These are phyloP conservation scores for Dactylellina parvicollis DNA, from an alignment of 2,329 filamentous ascomycete genomes.

Conservation along the genomic window DNA sequence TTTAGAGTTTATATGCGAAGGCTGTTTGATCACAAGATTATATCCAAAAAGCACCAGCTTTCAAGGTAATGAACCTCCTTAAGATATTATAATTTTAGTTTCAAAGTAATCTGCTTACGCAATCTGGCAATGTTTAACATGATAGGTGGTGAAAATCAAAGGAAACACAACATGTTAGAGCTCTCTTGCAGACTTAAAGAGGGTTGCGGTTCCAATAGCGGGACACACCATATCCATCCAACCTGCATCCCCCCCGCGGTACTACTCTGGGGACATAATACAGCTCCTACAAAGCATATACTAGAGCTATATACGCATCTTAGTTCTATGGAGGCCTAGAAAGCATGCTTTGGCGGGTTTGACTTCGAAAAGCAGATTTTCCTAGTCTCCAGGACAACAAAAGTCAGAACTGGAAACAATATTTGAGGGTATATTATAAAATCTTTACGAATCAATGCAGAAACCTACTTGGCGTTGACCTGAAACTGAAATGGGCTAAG, in stretches of 20 bases:
- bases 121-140: background rate
- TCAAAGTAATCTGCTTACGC: background rate
- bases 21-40: background rate
- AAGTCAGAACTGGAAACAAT: too few species aligned
- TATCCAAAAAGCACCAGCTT: background rate
- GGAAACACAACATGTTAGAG: background rate
- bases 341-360: background rate
- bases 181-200: background rate
- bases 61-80: background rate
- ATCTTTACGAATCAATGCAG: too few species aligned
- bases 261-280: slow-evolving; percentile 18
- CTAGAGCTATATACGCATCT: slow-evolving; percentile 11
- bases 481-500: too few species aligned
- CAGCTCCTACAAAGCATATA: slow-evolving; percentile 7
- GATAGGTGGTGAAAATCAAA: background rate
- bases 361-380: too few species aligned
- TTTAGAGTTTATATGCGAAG: slow-evolving; percentile 12
- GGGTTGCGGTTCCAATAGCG: background rate
- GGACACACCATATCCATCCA: slow-evolving; percentile 25
- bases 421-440: too few species aligned
- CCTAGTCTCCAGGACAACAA: too few species aligned
- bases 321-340: background rate
- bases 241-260: slow-evolving; percentile 14
- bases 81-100: background rate
- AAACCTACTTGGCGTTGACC: too few species aligned